These are phyloP conservation scores for Leptodermis oblonga DNA, from an alignment of 257 asterid genomes.

Conservation along the genomic window DNA sequence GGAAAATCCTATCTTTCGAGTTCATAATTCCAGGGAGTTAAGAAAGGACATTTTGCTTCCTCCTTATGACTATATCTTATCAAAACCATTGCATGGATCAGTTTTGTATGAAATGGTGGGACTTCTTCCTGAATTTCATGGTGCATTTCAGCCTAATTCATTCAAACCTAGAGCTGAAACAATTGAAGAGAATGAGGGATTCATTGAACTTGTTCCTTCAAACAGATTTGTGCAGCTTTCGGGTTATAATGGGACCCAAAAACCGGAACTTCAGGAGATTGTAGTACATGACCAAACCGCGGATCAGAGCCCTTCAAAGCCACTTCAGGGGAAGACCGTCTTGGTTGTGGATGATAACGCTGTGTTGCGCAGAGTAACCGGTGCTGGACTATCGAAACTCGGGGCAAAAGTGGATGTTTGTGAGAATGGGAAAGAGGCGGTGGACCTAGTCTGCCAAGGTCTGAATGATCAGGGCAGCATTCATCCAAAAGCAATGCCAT, in stretches of 20 bases:
- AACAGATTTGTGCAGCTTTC: background rate
- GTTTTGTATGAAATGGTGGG: slow-evolving; percentile 7
- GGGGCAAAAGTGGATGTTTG: slow-evolving; percentile 24
- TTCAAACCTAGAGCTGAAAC: background rate
- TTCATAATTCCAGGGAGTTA: background rate
- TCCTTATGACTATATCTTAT: slow-evolving; percentile 7
- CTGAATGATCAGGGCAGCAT: slow-evolving; percentile 6
- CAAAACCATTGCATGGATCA: slow-evolving; percentile 20
- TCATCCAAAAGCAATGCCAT: slow-evolving; percentile 8
- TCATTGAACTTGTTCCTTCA: background rate
- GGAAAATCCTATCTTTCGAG: slow-evolving; percentile 8
- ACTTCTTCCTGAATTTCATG: slow-evolving; percentile 14
- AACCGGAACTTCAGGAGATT: slow-evolving; percentile 22
- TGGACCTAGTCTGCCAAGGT: slow-evolving; percentile 15
- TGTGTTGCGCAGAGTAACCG: background rate
- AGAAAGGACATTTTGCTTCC: background rate
- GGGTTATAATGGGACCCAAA: background rate
- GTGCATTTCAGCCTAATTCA: slow-evolving; percentile 5
- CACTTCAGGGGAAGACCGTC: slow-evolving; percentile 15
- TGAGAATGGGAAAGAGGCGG: slow-evolving; percentile 26
- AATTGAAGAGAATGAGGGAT: background rate
- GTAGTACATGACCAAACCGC: background rate
- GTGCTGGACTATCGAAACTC: background rate
- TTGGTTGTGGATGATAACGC: slow-evolving; percentile 21
- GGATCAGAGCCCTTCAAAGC: background rate